Percentiles rank a stretch among this genome's conserved stretches.
phyloP scores from a whole-genome alignment of 75 land plant species.

The Cupressus sempervirens region DNA sequence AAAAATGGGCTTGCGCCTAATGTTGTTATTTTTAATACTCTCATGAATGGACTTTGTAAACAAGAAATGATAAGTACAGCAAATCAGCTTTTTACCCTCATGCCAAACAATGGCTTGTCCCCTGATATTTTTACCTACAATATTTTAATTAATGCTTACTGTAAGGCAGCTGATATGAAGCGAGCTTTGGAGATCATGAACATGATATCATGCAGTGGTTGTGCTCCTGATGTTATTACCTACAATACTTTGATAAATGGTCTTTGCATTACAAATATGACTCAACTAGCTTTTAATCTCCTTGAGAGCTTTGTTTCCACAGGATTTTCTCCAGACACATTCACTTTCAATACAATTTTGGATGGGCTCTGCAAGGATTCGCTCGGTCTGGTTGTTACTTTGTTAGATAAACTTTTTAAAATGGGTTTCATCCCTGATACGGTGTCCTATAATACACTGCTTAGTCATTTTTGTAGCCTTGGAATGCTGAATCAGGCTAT shows the following conservation, averaged over 20 bases:
- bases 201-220: constrained; percentile 47
- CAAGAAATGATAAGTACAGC: constrained; percentile 41
- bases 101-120: constrained; percentile 24
- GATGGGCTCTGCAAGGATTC: constrained; percentile 50
- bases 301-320: constrained; percentile 45
- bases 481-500: constrained; percentile 44
- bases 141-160: constrained; percentile 54
- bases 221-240: constrained; percentile 69
- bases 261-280: constrained; percentile 39
- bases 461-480: constrained; percentile 51
- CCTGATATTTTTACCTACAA: constrained; percentile 74
- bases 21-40: constrained; percentile 40
- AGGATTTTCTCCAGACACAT: constrained; percentile 60
- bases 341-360: constrained; percentile 69
- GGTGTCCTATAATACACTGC: constrained; percentile 44
- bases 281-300: constrained; percentile 48
- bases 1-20: constrained; percentile 56
- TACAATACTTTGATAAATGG: constrained; percentile 74
- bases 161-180: constrained; percentile 37
- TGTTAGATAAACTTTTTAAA: constrained; percentile 52
- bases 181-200: constrained; percentile 37
- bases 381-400: constrained; percentile 45
- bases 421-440: constrained; percentile 57
- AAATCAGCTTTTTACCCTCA: constrained; percentile 22
- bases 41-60: constrained; percentile 61